These are phyloP conservation scores for Cicer arietinum DNA, from an alignment of 306 rosid species.

Conservation along the genomic window DNA sequence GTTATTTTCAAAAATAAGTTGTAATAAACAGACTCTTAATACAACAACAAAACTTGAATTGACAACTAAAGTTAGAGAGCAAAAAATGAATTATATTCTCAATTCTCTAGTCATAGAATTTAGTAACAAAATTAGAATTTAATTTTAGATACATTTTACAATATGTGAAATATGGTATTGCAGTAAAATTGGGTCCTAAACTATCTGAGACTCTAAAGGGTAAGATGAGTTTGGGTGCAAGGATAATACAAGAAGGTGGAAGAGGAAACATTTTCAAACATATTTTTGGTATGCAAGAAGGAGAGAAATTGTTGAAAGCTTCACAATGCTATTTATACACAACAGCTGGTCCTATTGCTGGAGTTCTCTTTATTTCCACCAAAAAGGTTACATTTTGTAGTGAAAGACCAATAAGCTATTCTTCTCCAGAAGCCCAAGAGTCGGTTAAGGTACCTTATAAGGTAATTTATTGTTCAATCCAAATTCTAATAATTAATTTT, in stretches of 20 bases:
- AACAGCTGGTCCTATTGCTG: conserved; percentile 84
- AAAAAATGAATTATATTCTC: too few species aligned
- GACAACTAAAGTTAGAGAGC: too few species aligned
- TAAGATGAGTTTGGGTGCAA: conserved; percentile 80
- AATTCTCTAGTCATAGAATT: too few species aligned
- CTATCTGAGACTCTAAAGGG: conserved; percentile 70
- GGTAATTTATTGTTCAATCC: conserved; percentile 43
- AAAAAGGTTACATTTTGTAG: conserved; percentile 77
- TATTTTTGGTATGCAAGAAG: conserved; percentile 65
- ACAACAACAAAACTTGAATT: too few species aligned
- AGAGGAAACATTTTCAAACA: conserved; percentile 73
- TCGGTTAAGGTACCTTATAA: conserved; percentile 58
- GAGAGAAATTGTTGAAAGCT: conserved; percentile 80
- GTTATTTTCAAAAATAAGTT: too few species aligned
- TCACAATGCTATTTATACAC: conserved; percentile 86
- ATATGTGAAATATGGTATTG: conserved; percentile 5
- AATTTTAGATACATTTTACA: not conserved
- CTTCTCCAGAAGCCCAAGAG: conserved; percentile 51
- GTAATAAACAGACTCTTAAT: too few species aligned
- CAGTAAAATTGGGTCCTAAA: conserved; percentile 76
- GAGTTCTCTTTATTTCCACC: conserved; percentile 75
- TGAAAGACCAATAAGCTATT: conserved; percentile 58
- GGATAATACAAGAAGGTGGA: conserved; percentile 74
- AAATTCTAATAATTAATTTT: too few species aligned
- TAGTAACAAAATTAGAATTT: not conserved